Percentiles rank a stretch among this genome's conserved stretches.
Conservation (phyloP, 192 early-diverging fungal species). For the Polychytrium aggregatum region DNA sequence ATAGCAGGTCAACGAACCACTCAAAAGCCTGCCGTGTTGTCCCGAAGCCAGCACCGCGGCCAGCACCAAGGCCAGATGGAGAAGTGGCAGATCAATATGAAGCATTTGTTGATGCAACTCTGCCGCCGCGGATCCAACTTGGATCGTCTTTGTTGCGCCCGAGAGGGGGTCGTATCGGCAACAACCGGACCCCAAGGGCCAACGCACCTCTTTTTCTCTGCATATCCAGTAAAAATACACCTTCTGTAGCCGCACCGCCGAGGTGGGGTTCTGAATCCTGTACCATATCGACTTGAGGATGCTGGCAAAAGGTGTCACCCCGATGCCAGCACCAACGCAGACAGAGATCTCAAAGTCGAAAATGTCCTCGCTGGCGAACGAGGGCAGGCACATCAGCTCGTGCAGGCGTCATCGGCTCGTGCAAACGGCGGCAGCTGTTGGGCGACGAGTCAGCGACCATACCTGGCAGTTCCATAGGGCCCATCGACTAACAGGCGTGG, state of each 20-base stretch:
- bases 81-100: neutral
- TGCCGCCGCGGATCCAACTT: too few species aligned
- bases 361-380: slow-evolving; percentile 64
- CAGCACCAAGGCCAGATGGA: too few species aligned
- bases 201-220: slow-evolving; percentile 52
- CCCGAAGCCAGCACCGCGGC: slow-evolving; percentile 1
- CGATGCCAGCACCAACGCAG: slow-evolving; percentile 73
- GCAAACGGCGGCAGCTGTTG: too few species aligned
- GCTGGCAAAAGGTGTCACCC: slow-evolving; percentile 74
- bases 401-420: too few species aligned
- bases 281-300: slow-evolving; percentile 76
- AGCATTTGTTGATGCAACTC: too few species aligned
- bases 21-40: slow-evolving; percentile 49
- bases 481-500: slow-evolving; percentile 67
- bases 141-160: too few species aligned
- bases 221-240: slow-evolving; percentile 84
- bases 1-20: slow-evolving; percentile 78
- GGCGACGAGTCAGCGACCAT: too few species aligned
- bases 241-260: slow-evolving; percentile 49
- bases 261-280: slow-evolving; percentile 41
- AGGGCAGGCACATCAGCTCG: too few species aligned
- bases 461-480: slow-evolving; percentile 50
- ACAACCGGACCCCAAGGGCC: too few species aligned
- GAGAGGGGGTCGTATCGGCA: too few species aligned
- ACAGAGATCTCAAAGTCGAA: slow-evolving; percentile 69